These are phyloP conservation scores for Boletellus dicymbophilus DNA, from an alignment of 1,284 basidiomycete species.

Conservation along the genomic window DNA sequence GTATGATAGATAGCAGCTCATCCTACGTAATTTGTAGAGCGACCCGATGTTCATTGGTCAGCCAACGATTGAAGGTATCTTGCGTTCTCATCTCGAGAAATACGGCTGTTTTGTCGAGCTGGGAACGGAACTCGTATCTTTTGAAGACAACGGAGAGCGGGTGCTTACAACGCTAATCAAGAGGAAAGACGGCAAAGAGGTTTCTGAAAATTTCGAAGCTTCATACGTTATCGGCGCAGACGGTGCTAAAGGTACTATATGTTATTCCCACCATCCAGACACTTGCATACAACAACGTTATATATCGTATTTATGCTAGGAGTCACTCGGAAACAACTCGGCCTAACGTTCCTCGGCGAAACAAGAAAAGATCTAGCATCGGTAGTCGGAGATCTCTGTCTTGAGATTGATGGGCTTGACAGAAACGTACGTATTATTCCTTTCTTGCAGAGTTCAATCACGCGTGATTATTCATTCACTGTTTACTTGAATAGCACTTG, in stretches of 20 bases:
- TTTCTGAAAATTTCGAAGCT: slow-evolving; percentile 20
- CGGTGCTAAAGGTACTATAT: slow-evolving; percentile 29
- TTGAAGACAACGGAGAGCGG: slow-evolving; percentile 31
- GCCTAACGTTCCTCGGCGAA: slow-evolving; percentile 47
- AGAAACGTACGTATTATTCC: slow-evolving; percentile 29
- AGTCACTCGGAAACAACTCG: slow-evolving; percentile 43
- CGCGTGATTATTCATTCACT: neutral
- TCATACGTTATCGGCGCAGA: slow-evolving; percentile 40
- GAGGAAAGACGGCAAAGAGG: slow-evolving; percentile 15
- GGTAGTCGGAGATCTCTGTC: slow-evolving; percentile 44
- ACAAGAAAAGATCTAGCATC: slow-evolving; percentile 35
- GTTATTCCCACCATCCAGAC: no score
- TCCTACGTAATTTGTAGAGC: slow-evolving; percentile 3
- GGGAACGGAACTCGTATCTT: slow-evolving; percentile 31
- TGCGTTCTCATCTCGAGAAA: slow-evolving; percentile 33
- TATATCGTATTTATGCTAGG: slow-evolving; percentile 7
- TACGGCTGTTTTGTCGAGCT: slow-evolving; percentile 32
- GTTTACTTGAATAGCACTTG: slow-evolving; percentile 31
- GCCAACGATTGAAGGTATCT: slow-evolving; percentile 28
- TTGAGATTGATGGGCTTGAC: slow-evolving; percentile 33
- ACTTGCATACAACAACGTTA: neutral
- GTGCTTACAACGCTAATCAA: slow-evolving; percentile 28
- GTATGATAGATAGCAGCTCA: neutral
- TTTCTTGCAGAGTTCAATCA: neutral
- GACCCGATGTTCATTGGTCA: slow-evolving; percentile 32